Evolutionary conservation across 176 grass and related monocot genomes (phyloP), one percentile per base, ranked within the genome.

Genomic region (Ampelocalamus luodianensis): DNA sequence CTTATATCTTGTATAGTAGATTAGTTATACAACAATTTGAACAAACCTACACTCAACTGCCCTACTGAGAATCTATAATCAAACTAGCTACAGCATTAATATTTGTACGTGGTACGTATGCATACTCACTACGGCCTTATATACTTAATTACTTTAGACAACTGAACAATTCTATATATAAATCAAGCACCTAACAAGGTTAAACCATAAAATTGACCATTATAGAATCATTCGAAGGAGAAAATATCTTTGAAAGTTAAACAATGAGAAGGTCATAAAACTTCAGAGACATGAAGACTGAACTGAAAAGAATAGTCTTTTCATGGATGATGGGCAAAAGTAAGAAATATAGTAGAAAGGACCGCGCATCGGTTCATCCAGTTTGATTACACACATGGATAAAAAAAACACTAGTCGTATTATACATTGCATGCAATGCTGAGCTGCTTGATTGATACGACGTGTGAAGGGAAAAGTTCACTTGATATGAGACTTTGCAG

Each of bases 401-500:
- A 50, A 11, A 76, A 76, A 61, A 55, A 61, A 55, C 43, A 83
- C 24, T 50, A 50, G 48, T 15, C 4, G 46, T 49, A 49, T 12
- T 29, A 20, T 66, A 72, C 79, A 89, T 89, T 74, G 81, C 87
- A 84, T 84, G 87, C 58, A 53, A 56, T 32, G 36, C 46, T 38
- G 20, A 66, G 67, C 24, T 37, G 37, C 45, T 84, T 66, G 58
- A 77, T 29, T 78, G 39, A 78, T 16, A 72, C 49, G 87, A 84
- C 79, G 22, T 39, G 24, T 51, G 55, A 39, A 22, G 18, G 15
- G 15, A 20, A 63, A 79, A 72, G 5, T 12, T 64, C 54, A 63
- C 32, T 64, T 63, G 20, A 16, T n/a, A 48, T 49, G n/a, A 72
- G 50, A 50, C 42, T 34, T 53, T 63, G 18, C 67, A 60, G 34